These are phyloP conservation scores for Alectoria sarmentosa DNA, from an alignment of 495 filamentous ascomycete species.

Conservation along the genomic window DNA sequence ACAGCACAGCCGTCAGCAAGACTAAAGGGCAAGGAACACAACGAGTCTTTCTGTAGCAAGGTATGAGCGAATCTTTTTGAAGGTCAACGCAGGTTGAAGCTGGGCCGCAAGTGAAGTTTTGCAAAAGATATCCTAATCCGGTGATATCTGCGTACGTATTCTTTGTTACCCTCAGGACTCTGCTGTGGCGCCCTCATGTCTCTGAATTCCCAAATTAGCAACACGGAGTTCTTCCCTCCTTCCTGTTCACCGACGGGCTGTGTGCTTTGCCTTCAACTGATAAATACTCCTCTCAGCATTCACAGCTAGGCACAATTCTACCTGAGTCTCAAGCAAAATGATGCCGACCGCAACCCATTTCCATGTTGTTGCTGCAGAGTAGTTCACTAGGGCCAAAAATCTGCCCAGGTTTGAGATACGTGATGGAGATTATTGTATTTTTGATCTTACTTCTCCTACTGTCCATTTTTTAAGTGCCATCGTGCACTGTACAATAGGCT, in stretches of 20 bases:
- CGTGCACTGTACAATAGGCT: neutral
- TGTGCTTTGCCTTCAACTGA: neutral
- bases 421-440: too few species aligned
- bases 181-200: conserved; percentile 6
- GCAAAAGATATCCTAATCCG: conserved; percentile 4
- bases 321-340: neutral
- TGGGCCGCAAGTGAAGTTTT: neutral
- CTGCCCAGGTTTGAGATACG: too few species aligned
- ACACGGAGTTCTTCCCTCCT: neutral
- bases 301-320: neutral
- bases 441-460: neutral
- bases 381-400: too few species aligned
- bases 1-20: too few species aligned
- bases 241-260: neutral
- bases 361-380: neutral
- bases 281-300: neutral
- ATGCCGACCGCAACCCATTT: neutral
- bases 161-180: conserved; percentile 1
- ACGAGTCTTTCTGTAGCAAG: neutral
- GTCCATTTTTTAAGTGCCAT: neutral
- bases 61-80: neutral
- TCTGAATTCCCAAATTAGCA: conserved; percentile 13
- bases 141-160: neutral
- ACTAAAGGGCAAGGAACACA: neutral
- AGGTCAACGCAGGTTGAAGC: neutral